Conservation (phyloP, 257 asterid species). For the Solanum medicagineum region DNA sequence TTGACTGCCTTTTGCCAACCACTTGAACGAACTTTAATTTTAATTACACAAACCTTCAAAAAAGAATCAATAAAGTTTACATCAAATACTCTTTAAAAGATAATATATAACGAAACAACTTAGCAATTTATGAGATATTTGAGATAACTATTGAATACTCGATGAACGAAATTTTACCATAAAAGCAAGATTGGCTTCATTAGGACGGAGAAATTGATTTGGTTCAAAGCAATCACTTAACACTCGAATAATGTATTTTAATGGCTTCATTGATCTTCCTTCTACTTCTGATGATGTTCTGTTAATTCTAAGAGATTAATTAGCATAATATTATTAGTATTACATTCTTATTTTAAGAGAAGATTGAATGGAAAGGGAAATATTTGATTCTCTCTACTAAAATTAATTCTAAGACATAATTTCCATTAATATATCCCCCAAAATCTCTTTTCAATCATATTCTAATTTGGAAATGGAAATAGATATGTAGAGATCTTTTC, state of each 20-base stretch:
- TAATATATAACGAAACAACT: no score
- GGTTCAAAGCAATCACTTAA: not conserved
- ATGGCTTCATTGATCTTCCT: not conserved
- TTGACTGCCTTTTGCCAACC: constrained; percentile 2
- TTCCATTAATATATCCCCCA: not conserved
- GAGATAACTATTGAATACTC: no score
- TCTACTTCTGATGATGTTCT: not conserved
- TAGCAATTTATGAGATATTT: no score
- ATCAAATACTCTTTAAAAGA: not conserved
- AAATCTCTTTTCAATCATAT: not conserved
- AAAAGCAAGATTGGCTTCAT: not conserved
- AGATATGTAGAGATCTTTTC: not conserved
- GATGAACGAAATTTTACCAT: not conserved
- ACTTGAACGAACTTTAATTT: not conserved
- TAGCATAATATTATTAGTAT: not conserved
- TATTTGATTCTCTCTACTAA: not conserved
- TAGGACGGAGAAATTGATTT: not conserved
- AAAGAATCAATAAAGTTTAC: not conserved
- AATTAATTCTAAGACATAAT: not conserved
- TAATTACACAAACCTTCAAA: not conserved
- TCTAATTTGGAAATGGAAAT: not conserved
- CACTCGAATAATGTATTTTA: not conserved
- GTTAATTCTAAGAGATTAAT: not conserved
- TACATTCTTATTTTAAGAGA: not conserved
- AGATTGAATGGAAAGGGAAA: not conserved